Conservation (phyloP, 768 basidiomycete species). For the Crepidotus variabilis region DNA sequence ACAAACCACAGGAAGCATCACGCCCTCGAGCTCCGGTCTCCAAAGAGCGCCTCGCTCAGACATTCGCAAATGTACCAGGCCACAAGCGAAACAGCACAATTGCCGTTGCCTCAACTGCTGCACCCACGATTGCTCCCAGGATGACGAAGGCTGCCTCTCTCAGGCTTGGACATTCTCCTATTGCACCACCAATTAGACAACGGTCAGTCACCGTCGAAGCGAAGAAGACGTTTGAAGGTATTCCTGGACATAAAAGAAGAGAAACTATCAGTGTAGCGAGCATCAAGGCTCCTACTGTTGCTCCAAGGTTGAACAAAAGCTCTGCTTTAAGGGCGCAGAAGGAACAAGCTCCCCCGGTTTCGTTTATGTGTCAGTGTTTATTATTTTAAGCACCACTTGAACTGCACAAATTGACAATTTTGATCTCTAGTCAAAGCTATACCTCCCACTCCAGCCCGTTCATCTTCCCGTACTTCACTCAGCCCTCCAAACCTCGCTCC, state of each 20-base stretch:
- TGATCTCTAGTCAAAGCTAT: neutral
- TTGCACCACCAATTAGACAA: slow-evolving; percentile 37
- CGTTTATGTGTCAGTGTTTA: slow-evolving; percentile 63
- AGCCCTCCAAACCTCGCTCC: neutral
- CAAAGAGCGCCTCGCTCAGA: slow-evolving; percentile 58
- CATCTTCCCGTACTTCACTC: neutral
- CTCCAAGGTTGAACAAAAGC: slow-evolving; percentile 77
- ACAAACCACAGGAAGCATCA: slow-evolving; percentile 34
- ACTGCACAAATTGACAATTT: neutral
- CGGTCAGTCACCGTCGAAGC: slow-evolving; percentile 29
- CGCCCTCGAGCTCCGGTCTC: slow-evolving; percentile 50
- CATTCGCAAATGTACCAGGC: slow-evolving; percentile 77
- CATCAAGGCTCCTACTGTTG: slow-evolving; percentile 57
- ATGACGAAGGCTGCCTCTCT: slow-evolving; percentile 76
- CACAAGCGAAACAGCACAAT: slow-evolving; percentile 74
- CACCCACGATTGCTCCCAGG: slow-evolving; percentile 67
- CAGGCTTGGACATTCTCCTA: slow-evolving; percentile 48
- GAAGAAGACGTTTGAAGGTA: slow-evolving; percentile 61
- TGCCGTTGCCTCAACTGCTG: slow-evolving; percentile 67
- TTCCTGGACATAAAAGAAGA: slow-evolving; percentile 81
- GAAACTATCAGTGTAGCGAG: slow-evolving; percentile 73
- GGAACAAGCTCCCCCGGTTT: slow-evolving; percentile 56
- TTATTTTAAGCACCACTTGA: too few species aligned
- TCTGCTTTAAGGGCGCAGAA: slow-evolving; percentile 65
- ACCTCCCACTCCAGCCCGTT: neutral